Conservation (phyloP, 169 alveolate genomes). For the Plasmodium yoelii region DNA sequence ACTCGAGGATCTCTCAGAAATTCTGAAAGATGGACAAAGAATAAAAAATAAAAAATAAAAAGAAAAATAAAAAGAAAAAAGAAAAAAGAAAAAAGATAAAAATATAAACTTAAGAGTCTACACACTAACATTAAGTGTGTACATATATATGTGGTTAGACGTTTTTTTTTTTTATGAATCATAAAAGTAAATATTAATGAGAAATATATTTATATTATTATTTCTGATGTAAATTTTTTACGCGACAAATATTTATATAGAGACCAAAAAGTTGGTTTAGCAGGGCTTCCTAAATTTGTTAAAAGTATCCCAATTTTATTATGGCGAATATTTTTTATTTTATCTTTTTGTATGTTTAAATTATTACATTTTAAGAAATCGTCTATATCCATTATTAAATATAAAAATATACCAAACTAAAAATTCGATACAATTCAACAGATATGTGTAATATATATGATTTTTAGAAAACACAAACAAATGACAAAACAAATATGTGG, state of each 20-base stretch:
- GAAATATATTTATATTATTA: no score
- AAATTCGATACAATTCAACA: no score
- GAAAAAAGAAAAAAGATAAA: no score
- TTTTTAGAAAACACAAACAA: neutral
- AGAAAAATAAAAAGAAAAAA: no score
- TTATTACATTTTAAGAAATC: slow-evolving; percentile 62
- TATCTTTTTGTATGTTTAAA: slow-evolving; percentile 56
- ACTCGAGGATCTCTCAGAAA: slow-evolving; percentile 80
- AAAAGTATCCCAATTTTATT: slow-evolving; percentile 67
- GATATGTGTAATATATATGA: no score
- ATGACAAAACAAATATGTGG: neutral
- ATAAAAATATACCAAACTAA: neutral
- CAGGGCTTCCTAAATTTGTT: slow-evolving; percentile 74
- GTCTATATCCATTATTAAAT: slow-evolving; percentile 45
- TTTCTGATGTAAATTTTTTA: slow-evolving; percentile 4
- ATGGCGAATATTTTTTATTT: slow-evolving; percentile 31
- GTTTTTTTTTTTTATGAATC: neutral
- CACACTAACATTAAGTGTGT: neutral
- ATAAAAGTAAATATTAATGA: neutral
- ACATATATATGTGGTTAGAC: neutral
- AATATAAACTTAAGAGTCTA: neutral
- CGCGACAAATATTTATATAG: slow-evolving; percentile 61
- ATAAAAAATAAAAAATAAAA: slow-evolving; percentile 4
- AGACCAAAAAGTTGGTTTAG: slow-evolving; percentile 64
- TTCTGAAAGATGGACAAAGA: slow-evolving; percentile 51